Percentiles rank a stretch among this genome's conserved stretches.
phyloP scores from a whole-genome alignment of 2,329 filamentous ascomycete genomes.

The Claviceps spartinae region DNA sequence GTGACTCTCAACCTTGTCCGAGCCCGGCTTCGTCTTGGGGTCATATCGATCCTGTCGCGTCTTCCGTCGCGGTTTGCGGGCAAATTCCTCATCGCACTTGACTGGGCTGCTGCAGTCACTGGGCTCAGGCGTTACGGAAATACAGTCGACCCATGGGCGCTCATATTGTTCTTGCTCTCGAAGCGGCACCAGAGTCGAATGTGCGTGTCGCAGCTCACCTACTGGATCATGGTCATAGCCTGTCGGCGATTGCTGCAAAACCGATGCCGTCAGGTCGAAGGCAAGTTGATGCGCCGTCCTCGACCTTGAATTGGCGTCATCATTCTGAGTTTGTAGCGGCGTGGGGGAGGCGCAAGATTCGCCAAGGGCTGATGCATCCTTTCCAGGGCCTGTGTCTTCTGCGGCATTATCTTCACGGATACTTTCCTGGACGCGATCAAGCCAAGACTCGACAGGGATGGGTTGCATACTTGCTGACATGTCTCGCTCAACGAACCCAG shows the following conservation, averaged over 20 bases:
- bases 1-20: not conserved
- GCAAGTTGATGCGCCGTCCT: not conserved
- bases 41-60: constrained; percentile 10
- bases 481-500: too few species aligned
- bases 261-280: not conserved
- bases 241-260: not conserved
- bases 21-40: not conserved
- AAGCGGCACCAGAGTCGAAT: not conserved
- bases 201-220: not conserved
- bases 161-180: not conserved
- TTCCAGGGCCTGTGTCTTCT: not conserved
- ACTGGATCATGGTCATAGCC: not conserved
- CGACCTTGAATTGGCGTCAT: not conserved
- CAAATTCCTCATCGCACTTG: not conserved
- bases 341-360: not conserved
- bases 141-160: not conserved
- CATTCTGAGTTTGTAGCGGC: not conserved
- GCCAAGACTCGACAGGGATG: not conserved
- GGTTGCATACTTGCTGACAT: not conserved
- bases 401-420: not conserved
- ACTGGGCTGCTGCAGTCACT: not conserved
- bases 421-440: not conserved
- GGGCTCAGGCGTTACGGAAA: not conserved
- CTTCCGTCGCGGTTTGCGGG: constrained; percentile 9
- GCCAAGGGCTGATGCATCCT: not conserved